These are phyloP conservation scores for Dactylorhiza incarnata DNA, from an alignment of 106 monocot species.

Conservation along the genomic window DNA sequence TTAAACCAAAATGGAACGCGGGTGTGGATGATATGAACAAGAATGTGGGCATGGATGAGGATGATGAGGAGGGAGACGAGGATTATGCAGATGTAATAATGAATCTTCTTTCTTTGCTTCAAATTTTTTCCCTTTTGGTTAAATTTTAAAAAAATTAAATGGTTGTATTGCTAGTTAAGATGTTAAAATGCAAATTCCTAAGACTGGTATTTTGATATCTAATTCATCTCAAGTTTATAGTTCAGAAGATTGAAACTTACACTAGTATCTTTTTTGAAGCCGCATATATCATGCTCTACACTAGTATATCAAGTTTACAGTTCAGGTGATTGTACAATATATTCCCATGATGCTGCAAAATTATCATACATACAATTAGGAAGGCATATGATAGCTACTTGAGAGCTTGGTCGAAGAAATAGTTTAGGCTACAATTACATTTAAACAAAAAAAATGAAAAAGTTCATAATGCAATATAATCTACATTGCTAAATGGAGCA, in stretches of 20 bases:
- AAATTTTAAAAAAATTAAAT: background rate
- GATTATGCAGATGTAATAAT: slow-evolving; percentile 27
- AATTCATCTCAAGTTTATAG: background rate
- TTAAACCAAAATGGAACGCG: slow-evolving; percentile 8
- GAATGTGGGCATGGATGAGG: slow-evolving; percentile 17
- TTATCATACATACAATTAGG: background rate
- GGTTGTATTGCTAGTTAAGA: background rate
- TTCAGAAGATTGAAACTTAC: background rate
- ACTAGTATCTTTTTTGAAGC: background rate
- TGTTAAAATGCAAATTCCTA: background rate
- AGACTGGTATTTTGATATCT: background rate
- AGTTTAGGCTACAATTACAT: background rate
- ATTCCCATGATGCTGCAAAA: background rate
- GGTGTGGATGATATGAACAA: slow-evolving; percentile 12
- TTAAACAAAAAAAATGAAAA: background rate
- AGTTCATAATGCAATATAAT: background rate
- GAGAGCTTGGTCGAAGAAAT: background rate
- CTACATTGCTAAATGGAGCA: background rate
- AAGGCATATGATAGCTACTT: background rate
- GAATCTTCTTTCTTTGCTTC: background rate
- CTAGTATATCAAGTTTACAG: background rate
- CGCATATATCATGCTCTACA: background rate
- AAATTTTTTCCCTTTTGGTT: background rate
- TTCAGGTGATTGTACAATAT: background rate
- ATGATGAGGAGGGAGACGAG: slow-evolving; percentile 26